Evolutionary conservation across 768 basidiomycete species (phyloP).

Genomic region (Leccinum sublutescens): DNA sequence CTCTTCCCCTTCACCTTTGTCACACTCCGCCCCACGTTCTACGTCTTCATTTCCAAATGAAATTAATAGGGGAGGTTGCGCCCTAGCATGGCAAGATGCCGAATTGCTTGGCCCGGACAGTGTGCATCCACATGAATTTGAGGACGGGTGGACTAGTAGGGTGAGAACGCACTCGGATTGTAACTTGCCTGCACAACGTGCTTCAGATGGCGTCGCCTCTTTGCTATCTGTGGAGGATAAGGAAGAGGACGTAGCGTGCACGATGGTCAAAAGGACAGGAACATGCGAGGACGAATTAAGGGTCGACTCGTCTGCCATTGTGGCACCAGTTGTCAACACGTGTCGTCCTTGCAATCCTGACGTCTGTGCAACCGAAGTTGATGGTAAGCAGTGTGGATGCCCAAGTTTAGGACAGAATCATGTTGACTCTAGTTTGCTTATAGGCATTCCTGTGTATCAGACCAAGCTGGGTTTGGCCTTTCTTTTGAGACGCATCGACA

Average conservation of each 20-base stretch:
- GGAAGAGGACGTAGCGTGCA: slow-evolving; percentile 7
- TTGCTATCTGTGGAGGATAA: neutral
- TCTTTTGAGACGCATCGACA: slow-evolving; percentile 72
- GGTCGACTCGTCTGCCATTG: neutral
- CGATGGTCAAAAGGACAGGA: slow-evolving; percentile 6
- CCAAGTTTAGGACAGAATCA: neutral
- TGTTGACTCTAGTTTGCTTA: slow-evolving; percentile 9
- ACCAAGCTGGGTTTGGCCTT: slow-evolving; percentile 54
- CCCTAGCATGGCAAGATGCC: slow-evolving; percentile 41
- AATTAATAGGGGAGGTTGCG: slow-evolving; percentile 17
- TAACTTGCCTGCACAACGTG: slow-evolving; percentile 8
- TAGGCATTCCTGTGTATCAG: slow-evolving; percentile 76
- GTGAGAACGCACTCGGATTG: slow-evolving; percentile 12
- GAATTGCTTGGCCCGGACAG: slow-evolving; percentile 47
- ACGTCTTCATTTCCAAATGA: slow-evolving; percentile 11
- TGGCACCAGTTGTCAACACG: slow-evolving; percentile 51
- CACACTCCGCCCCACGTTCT: slow-evolving; percentile 7
- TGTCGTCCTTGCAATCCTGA: slow-evolving; percentile 61
- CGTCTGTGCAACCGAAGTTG: slow-evolving; percentile 65
- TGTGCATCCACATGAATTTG: slow-evolving; percentile 42
- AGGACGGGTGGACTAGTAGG: slow-evolving; percentile 34
- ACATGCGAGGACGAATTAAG: slow-evolving; percentile 4
- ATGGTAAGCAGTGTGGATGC: slow-evolving; percentile 47
- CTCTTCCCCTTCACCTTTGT: slow-evolving; percentile 16
- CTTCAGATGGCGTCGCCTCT: slow-evolving; percentile 1